Conservation (phyloP, 305 asterid genomes). For the Fraxinus floribunda region DNA sequence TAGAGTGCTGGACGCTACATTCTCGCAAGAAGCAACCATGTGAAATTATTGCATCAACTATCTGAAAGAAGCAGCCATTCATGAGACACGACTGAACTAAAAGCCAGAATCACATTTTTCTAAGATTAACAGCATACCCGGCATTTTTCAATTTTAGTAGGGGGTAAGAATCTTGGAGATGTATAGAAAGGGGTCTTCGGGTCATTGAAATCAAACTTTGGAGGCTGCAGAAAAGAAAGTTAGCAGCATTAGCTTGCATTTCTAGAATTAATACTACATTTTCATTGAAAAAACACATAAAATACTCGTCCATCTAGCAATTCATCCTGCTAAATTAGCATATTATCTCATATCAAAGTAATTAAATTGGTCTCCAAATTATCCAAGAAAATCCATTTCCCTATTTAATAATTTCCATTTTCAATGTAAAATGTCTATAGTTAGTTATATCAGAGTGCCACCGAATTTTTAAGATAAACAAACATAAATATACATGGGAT, state of each 20-base stretch:
- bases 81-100: conserved; percentile 24
- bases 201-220: conserved; percentile 79
- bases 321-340: background rate
- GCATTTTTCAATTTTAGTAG: conserved; percentile 91
- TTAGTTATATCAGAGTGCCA: background rate
- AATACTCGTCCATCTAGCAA: background rate
- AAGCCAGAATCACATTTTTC: conserved; percentile 9
- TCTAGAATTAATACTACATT: background rate
- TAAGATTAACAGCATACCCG: conserved; percentile 50
- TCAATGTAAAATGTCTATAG: background rate
- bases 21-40: conserved; percentile 90
- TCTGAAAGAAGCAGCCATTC: conserved; percentile 47
- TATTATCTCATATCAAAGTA: background rate
- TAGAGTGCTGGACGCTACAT: conserved; percentile 77
- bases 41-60: conserved; percentile 80
- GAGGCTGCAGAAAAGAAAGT: conserved; percentile 51
- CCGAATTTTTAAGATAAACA: no score
- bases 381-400: background rate
- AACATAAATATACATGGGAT: background rate
- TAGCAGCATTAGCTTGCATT: conserved; percentile 12
- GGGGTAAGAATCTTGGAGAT: conserved; percentile 91
- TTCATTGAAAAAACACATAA: background rate
- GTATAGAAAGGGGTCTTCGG: conserved; percentile 94
- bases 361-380: background rate
- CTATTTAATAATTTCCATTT: background rate